Percentiles rank a stretch among this genome's conserved stretches.
phyloP scores from a whole-genome alignment of 768 basidiomycete species.

The Termitomyces sp. region DNA sequence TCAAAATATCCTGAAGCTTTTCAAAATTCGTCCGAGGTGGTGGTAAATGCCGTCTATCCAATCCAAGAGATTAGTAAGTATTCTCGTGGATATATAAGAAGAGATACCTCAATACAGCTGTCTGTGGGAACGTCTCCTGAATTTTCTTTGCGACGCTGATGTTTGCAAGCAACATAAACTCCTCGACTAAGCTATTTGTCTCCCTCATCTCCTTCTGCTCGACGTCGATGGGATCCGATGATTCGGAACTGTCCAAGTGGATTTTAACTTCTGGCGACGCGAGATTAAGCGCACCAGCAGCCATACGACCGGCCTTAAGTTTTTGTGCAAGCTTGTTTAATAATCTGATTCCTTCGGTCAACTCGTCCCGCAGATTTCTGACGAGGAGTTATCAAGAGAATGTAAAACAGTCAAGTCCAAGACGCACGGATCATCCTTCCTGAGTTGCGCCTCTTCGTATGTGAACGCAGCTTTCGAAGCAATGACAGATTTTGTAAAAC shows the following conservation, averaged over 20 bases:
- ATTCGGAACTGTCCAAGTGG: slow-evolving; percentile 88
- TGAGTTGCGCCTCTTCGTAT: slow-evolving; percentile 91
- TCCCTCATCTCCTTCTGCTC: slow-evolving; percentile 91
- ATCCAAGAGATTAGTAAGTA: not conserved
- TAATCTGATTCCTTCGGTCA: slow-evolving; percentile 83
- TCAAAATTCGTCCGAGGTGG: slow-evolving; percentile 95
- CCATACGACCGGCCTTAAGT: slow-evolving; percentile 83
- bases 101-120: slow-evolving; percentile 79
- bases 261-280: slow-evolving; percentile 99
- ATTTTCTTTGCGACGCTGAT: slow-evolving; percentile 90
- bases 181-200: slow-evolving; percentile 96
- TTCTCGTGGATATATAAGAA: not conserved
- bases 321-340: slow-evolving; percentile 85
- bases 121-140: slow-evolving; percentile 92
- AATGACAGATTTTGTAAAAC: slow-evolving; percentile 96
- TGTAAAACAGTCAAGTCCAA: not conserved
- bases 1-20: slow-evolving; percentile 86
- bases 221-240: slow-evolving; percentile 93
- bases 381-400: not conserved
- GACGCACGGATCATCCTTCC: slow-evolving; percentile 87
- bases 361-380: slow-evolving; percentile 72
- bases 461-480: slow-evolving; percentile 95
- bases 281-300: slow-evolving; percentile 93
- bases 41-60: slow-evolving; percentile 74
- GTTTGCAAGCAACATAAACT: slow-evolving; percentile 98